These are phyloP conservation scores for Nematodospora anomalae DNA, from an alignment of 1,139 yeast species.

Conservation along the genomic window DNA sequence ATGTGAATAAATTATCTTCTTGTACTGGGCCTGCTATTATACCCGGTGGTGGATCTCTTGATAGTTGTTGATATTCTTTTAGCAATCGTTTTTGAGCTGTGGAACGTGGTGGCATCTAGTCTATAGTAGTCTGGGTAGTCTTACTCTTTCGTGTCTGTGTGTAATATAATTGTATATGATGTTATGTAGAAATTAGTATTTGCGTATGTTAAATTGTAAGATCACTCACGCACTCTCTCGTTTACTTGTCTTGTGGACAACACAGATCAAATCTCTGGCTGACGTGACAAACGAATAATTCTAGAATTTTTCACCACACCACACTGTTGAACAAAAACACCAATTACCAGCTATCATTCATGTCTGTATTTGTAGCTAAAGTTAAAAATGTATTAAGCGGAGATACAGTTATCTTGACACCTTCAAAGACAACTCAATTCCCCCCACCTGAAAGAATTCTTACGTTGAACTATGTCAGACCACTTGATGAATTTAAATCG, in stretches of 20 bases:
- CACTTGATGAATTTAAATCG: slow-evolving; percentile 50
- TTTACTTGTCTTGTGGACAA: background rate
- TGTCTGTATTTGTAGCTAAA: slow-evolving; percentile 44
- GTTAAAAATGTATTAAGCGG: slow-evolving; percentile 74
- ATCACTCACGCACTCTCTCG: too few relatives aligned
- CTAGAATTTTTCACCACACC: too few relatives aligned
- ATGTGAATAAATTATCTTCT: slow-evolving; percentile 77
- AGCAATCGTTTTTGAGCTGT: slow-evolving; percentile 86
- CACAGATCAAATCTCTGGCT: background rate
- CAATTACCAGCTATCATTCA: slow-evolving; percentile 1
- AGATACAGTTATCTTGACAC: slow-evolving; percentile 70
- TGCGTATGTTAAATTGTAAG: too few relatives aligned
- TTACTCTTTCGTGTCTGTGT: too few relatives aligned
- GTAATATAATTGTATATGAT: too few relatives aligned
- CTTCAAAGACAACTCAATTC: slow-evolving; percentile 44
- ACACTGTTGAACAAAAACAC: background rate
- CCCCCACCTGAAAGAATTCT: slow-evolving; percentile 60
- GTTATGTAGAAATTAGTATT: too few relatives aligned
- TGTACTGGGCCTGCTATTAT: slow-evolving; percentile 87
- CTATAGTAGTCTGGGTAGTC: too few relatives aligned
- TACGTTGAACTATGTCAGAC: slow-evolving; percentile 63
- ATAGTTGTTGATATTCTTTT: slow-evolving; percentile 84
- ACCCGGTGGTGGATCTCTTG: slow-evolving; percentile 90
- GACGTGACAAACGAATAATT: too few relatives aligned
- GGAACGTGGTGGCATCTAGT: slow-evolving; percentile 44